Evolutionary conservation across 2,329 filamentous ascomycete genomes (phyloP), one percentile per base, ranked within the genome.

Genomic region (Cyclaneusma minus): DNA sequence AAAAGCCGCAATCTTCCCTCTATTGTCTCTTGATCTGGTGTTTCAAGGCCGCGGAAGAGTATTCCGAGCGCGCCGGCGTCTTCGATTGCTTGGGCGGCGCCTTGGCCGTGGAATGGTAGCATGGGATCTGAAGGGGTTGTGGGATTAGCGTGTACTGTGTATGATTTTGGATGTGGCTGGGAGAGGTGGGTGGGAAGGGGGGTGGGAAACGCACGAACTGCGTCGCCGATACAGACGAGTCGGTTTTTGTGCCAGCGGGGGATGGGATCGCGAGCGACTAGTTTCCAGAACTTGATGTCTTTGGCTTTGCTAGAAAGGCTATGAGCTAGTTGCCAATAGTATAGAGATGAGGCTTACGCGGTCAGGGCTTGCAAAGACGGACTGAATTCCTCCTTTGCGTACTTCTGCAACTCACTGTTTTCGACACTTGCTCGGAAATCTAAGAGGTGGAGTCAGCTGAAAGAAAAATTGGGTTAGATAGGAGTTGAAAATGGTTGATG

Each of bases 61-160:
- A 49, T 39, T 12, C 48, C 48, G 9, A 50, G 33, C 2, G 40
- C 44, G 7, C 45, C 34, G 13, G 38, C 47, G 24, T 50, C 48
- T 30, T 50, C 48, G 13, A 50, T 42, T n/a, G 39, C 39, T 27
- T 49, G 45, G 12, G 42, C 43, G 7, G 44, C 48, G 6, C 48
- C 48, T 31, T 50, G 41, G 17, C 37, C 42, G 16, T 44, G 39
- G 13, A n/a, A n/a, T n/a, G n/a, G n/a, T n/a, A n/a, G n/a, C n/a
- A n/a, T n/a, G n/a, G n/a, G n/a, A n/a, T 45, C 40, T 45, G 13
- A n/a, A 8, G 7, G 7, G 7, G 4, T 5, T n/a, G 13, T n/a
- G n/a, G 4, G 20, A 6, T 34, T 23, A 27, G 19, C 7, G 27
- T 16, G n/a, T 13, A 31, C 14, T 24, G 13, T 9, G 13, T 3